Base-by-base conservation (phyloP, 371 early-diverging fungal genomes). In the Quaeritorhiza haematococci region DNA sequence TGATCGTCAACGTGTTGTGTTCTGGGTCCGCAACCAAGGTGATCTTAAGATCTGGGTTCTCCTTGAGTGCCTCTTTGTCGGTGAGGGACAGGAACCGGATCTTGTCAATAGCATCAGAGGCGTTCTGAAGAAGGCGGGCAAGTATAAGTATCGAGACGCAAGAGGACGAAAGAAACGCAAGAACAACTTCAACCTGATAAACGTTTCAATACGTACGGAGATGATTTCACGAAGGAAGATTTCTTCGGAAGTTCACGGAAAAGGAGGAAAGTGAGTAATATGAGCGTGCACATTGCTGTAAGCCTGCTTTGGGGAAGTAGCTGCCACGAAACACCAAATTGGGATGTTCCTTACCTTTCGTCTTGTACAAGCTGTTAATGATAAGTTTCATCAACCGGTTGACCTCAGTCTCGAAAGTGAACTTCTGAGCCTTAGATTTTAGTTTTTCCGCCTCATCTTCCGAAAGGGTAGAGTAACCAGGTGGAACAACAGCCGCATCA, bases 151-250 rank as follows among this genome's bases (percentile, higher is more conserved):
- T n/a, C n/a, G n/a, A n/a, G n/a, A n/a, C n/a, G n/a, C n/a, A n/a
- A n/a, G n/a, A n/a, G n/a, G n/a, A n/a, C n/a, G n/a, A n/a, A n/a
- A n/a, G n/a, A 26, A 26, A 13, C 34, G 10, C 10, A 38, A 10
- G 15, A 21, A 24, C 15, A 47, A 15, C 10, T 47, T 15, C 27
- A 47, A 47, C 15, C 10, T 47, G 13, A 47, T 15, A 47, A 15
- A 13, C 10, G 10, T 1, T 3, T 8, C 27, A 6, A 43, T 38
- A 44, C 55, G 3, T 62, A 66, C 68, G 17, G 94, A 93, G 46
- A 97, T 89, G n/a, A 96, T 73, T 71, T 98, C 98, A 48, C 98
- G 84, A 57, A 98, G 74, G 64, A 96, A 96, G 62, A 93, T 89
- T 59, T 96, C 96, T 61, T 69, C 67, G 63, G 10, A 54, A 23